Conservation (phyloP, 495 filamentous ascomycete genomes). For the Aspergillus kassunensis region DNA sequence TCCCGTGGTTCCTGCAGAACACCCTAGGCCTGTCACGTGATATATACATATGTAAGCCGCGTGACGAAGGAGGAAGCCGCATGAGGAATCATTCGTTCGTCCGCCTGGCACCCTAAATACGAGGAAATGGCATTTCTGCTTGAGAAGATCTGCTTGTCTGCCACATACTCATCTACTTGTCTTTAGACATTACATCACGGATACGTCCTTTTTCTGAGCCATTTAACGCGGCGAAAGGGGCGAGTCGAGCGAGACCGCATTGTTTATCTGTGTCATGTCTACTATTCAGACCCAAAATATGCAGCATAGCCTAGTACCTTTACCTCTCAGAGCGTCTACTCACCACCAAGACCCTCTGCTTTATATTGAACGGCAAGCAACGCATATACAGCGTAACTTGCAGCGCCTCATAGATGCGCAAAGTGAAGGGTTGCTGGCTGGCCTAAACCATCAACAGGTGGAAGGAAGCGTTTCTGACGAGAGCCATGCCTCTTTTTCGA, state of each 20-base stretch:
- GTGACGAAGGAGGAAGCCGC: constrained; percentile 12
- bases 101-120: too few species aligned
- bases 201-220: too few species aligned
- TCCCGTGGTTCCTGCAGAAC: constrained; percentile 22
- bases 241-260: not conserved
- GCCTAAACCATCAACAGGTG: constrained; percentile 33
- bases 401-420: constrained; percentile 84
- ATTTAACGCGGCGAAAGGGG: not conserved
- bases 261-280: constrained; percentile 29
- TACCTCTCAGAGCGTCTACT: constrained; percentile 27
- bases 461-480: constrained; percentile 43
- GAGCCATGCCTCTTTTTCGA: constrained; percentile 43
- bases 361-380: constrained; percentile 42
- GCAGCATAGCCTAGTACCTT: constrained; percentile 22
- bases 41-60: constrained; percentile 7
- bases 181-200: too few species aligned
- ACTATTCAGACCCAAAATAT: constrained; percentile 24
- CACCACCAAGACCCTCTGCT: constrained; percentile 39
- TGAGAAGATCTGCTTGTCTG: not conserved
- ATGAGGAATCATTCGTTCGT: constrained; percentile 4
- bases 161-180: too few species aligned
- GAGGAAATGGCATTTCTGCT: too few species aligned
- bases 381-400: constrained; percentile 66
- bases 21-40: constrained; percentile 25
- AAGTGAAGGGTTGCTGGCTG: constrained; percentile 64